Percentiles rank a stretch among this genome's conserved stretches.
These are phyloP conservation scores for Trichoderma koningiopsis DNA, from an alignment of 2,329 filamentous ascomycete species.

Conservation along the genomic window DNA sequence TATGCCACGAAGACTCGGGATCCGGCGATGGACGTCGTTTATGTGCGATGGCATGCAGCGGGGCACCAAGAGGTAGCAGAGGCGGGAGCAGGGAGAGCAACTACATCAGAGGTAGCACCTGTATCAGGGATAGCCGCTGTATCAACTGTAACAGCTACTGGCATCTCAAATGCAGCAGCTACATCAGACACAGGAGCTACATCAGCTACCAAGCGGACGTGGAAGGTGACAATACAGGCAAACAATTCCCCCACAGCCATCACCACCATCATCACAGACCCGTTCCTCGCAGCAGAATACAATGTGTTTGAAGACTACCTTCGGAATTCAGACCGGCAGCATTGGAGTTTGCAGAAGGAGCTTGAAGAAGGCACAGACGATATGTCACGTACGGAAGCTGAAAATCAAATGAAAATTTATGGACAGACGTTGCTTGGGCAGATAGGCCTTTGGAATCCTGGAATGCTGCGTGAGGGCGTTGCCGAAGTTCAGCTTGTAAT, in stretches of 20 bases:
- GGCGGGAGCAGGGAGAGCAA: background rate
- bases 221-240: constrained; percentile 32
- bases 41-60: constrained; percentile 28
- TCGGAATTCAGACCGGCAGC: constrained; percentile 31
- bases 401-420: constrained; percentile 32
- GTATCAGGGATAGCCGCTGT: no score
- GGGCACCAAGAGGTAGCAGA: constrained; percentile 24
- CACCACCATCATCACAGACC: constrained; percentile 31
- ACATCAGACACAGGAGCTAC: no score
- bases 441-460: constrained; percentile 26
- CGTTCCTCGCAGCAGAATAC: constrained; percentile 34
- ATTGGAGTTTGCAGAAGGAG: constrained; percentile 29
- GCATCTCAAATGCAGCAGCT: background rate
- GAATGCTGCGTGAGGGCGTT: constrained; percentile 24
- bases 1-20: constrained; percentile 23
- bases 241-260: constrained; percentile 27
- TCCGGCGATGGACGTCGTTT: constrained; percentile 31
- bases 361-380: constrained; percentile 25
- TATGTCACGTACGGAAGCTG: constrained; percentile 28
- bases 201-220: constrained; percentile 28
- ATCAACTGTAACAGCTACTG: no score
- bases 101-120: background rate
- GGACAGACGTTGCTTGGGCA: constrained; percentile 30
- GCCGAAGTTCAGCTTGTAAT: constrained; percentile 33
- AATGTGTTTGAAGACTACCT: constrained; percentile 35